A percentile compares a stretch with the other conserved stretches of the same genome.
phyloP scores from a whole-genome alignment of 768 basidiomycete species.

The Hydnomerulius pinastri region DNA sequence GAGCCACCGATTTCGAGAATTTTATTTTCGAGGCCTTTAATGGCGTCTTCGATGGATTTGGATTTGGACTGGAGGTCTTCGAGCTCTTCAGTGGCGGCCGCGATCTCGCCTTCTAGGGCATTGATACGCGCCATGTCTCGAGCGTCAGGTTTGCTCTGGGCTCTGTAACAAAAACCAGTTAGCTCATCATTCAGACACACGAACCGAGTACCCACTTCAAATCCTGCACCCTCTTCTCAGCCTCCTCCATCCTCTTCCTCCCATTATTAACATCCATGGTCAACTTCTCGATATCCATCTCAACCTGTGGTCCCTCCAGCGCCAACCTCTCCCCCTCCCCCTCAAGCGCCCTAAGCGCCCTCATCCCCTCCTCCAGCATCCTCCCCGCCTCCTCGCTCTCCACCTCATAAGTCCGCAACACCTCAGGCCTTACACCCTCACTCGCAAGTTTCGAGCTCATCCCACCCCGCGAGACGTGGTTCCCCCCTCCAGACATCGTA shows the following conservation, averaged over 20 bases:
- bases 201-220: slow-evolving; percentile 70
- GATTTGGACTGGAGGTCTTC: slow-evolving; percentile 66
- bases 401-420: slow-evolving; percentile 70
- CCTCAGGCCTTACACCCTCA: slow-evolving; percentile 79
- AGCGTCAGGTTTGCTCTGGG: slow-evolving; percentile 81
- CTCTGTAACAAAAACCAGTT: slow-evolving; percentile 40
- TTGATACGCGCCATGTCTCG: slow-evolving; percentile 78
- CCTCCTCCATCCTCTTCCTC: slow-evolving; percentile 72
- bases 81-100: slow-evolving; percentile 55
- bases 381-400: slow-evolving; percentile 65
- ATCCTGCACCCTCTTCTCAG: slow-evolving; percentile 78
- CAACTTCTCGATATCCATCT: slow-evolving; percentile 80
- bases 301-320: slow-evolving; percentile 70
- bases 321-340: slow-evolving; percentile 60
- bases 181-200: background rate
- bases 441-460: slow-evolving; percentile 91
- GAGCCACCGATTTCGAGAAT: slow-evolving; percentile 95
- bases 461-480: slow-evolving; percentile 69
- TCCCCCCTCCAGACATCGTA: slow-evolving; percentile 96
- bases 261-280: slow-evolving; percentile 81
- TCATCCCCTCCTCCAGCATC: slow-evolving; percentile 56
- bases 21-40: slow-evolving; percentile 85
- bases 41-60: slow-evolving; percentile 70
- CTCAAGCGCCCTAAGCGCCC: slow-evolving; percentile 57
- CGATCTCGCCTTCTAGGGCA: slow-evolving; percentile 69